Evolutionary conservation across 805 yeast species (phyloP).

Genomic region (Schwanniomyces vanrijiae): DNA sequence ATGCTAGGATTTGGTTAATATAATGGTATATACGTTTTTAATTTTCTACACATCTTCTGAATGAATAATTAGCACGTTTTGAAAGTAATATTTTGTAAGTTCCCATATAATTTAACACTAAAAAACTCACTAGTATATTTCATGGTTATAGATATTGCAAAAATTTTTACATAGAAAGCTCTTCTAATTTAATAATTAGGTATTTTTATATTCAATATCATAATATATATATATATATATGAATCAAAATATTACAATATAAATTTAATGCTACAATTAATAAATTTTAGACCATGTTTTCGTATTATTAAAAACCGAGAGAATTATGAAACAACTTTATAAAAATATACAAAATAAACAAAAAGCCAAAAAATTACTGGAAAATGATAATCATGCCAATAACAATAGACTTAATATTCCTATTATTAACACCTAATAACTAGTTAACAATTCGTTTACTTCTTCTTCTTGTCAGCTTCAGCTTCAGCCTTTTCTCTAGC

Average conservation of each 20-base stretch:
- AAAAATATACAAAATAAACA: conserved; percentile 6
- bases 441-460: conserved; percentile 48
- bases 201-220: background rate
- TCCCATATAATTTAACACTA: too few species aligned
- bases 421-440: conserved; percentile 6
- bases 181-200: too few species aligned
- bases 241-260: background rate
- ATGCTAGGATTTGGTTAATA: background rate
- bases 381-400: conserved; percentile 1
- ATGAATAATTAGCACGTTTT: conserved; percentile 5
- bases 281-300: conserved; percentile 1
- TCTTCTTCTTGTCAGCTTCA: conserved; percentile 96
- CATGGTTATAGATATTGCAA: too few species aligned
- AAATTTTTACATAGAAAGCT: too few species aligned
- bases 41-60: conserved; percentile 1
- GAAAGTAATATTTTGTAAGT: background rate
- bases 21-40: conserved; percentile 1
- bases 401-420: conserved; percentile 2
- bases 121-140: too few species aligned
- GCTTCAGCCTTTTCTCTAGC: conserved; percentile 97
- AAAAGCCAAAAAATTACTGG: background rate
- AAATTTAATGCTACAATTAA: background rate
- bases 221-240: background rate
- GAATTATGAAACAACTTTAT: conserved; percentile 5
- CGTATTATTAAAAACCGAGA: conserved; percentile 4